These are phyloP conservation scores for Leptographium lundbergii DNA, from an alignment of 2,329 filamentous ascomycete species.

Conservation along the genomic window DNA sequence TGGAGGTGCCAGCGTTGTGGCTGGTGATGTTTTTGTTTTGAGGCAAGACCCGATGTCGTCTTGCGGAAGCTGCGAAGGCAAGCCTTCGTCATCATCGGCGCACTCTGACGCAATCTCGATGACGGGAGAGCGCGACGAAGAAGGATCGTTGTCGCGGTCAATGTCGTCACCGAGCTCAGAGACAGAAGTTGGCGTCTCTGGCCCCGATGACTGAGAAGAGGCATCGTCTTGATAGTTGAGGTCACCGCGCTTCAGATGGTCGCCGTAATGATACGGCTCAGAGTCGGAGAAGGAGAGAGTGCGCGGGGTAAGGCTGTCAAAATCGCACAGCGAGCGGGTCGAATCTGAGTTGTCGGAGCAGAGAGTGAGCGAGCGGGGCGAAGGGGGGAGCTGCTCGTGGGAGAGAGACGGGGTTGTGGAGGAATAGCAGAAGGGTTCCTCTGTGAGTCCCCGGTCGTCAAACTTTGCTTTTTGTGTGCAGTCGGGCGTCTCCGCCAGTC, in stretches of 20 bases:
- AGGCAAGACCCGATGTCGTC: neutral
- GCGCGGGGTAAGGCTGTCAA: constrained; percentile 26
- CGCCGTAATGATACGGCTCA: constrained; percentile 28
- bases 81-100: neutral
- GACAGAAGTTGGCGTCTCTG: constrained; percentile 30
- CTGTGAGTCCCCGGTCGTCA: constrained; percentile 29
- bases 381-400: constrained; percentile 24
- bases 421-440: constrained; percentile 29
- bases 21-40: neutral
- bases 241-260: neutral
- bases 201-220: constrained; percentile 31
- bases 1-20: neutral
- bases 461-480: constrained; percentile 25
- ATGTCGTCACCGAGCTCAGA: constrained; percentile 21
- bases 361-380: constrained; percentile 38
- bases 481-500: neutral
- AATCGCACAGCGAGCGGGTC: constrained; percentile 20
- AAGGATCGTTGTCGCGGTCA: neutral
- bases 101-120: neutral
- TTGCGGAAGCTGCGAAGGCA: neutral
- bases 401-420: constrained; percentile 11
- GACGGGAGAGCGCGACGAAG: neutral
- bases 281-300: constrained; percentile 40
- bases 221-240: constrained; percentile 23
- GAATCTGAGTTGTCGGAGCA: constrained; percentile 30